Percentiles rank a stretch among this genome's conserved stretches.
Evolutionary conservation across 371 early-diverging fungal species (phyloP).

Genomic region (Lichtheimia ramosa): DNA sequence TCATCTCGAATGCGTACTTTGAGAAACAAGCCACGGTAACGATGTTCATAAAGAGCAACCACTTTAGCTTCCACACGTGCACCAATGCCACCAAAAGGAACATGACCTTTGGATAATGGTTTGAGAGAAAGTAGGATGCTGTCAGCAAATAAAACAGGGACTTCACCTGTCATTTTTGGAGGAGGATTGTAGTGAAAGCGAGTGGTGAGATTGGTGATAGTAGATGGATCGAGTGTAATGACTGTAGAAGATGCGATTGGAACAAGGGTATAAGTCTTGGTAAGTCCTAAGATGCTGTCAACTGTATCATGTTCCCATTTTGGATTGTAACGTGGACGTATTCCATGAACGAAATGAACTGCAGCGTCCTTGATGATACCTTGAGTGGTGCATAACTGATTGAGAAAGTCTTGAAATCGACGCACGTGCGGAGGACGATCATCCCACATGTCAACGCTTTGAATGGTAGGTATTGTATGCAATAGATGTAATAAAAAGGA

Average conservation of each 20-base stretch:
- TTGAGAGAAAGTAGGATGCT: slow-evolving; percentile 16
- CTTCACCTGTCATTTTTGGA: slow-evolving; percentile 11
- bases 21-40: slow-evolving; percentile 3
- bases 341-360: slow-evolving; percentile 40
- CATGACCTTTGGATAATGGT: not conserved
- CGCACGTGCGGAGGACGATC: slow-evolving; percentile 54
- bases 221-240: slow-evolving; percentile 8
- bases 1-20: not conserved
- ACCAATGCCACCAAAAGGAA: slow-evolving; percentile 16
- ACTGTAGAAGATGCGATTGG: slow-evolving; percentile 18
- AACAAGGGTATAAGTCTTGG: slow-evolving; percentile 17
- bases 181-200: slow-evolving; percentile 8
- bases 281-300: slow-evolving; percentile 35
- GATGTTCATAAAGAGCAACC: not conserved
- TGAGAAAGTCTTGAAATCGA: slow-evolving; percentile 44
- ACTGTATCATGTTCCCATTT: slow-evolving; percentile 47
- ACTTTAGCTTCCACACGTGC: slow-evolving; percentile 11
- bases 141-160: slow-evolving; percentile 27
- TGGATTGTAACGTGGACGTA: slow-evolving; percentile 48
- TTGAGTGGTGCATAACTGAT: slow-evolving; percentile 11
- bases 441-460: slow-evolving; percentile 58
- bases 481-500: slow-evolving; percentile 52
- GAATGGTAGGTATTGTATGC: slow-evolving; percentile 38
- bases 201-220: slow-evolving; percentile 2
- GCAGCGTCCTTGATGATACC: slow-evolving; percentile 20